phyloP scores from a whole-genome alignment of 2,329 filamentous ascomycete species.

The Fonsecaea nubica region DNA sequence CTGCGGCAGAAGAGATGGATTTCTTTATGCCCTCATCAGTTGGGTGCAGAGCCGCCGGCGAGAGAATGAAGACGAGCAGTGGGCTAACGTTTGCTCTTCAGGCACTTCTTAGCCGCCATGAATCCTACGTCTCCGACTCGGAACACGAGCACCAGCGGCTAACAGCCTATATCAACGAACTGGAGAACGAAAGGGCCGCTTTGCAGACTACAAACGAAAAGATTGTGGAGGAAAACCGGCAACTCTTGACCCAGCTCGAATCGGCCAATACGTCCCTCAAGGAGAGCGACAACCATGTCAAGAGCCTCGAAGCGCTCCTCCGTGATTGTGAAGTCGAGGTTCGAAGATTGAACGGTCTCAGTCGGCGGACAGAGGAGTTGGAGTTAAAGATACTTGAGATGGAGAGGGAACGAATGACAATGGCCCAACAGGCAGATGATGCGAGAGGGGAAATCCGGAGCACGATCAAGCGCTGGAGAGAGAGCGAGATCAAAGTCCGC shows the following conservation, averaged over 20 bases:
- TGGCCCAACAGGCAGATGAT: slow-evolving; percentile 71
- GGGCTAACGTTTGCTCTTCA: slow-evolving; percentile 75
- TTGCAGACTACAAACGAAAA: slow-evolving; percentile 78
- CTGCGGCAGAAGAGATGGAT: slow-evolving; percentile 15
- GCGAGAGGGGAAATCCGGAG: slow-evolving; percentile 78
- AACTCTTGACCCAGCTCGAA: slow-evolving; percentile 83
- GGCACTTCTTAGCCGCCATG: slow-evolving; percentile 90
- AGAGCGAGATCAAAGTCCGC: slow-evolving; percentile 78
- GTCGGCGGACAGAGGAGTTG: slow-evolving; percentile 75
- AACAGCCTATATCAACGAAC: slow-evolving; percentile 69
- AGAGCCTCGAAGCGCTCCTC: slow-evolving; percentile 76
- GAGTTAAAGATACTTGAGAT: slow-evolving; percentile 80
- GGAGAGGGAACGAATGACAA: slow-evolving; percentile 77
- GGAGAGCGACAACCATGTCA: slow-evolving; percentile 80
- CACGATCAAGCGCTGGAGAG: slow-evolving; percentile 81
- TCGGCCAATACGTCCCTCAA: slow-evolving; percentile 77
- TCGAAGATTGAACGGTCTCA: slow-evolving; percentile 74
- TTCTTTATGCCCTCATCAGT: slow-evolving; percentile 4
- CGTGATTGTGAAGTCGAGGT: slow-evolving; percentile 79
- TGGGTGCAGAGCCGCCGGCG: slow-evolving; percentile 6
- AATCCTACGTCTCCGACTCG: slow-evolving; percentile 91
- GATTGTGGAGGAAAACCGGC: slow-evolving; percentile 82
- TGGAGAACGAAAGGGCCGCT: slow-evolving; percentile 75
- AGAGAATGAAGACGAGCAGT: slow-evolving; percentile 28
- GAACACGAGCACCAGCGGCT: slow-evolving; percentile 82